Base-by-base conservation (phyloP, 2,329 filamentous ascomycete genomes). In the Incumbomyces lentus region DNA sequence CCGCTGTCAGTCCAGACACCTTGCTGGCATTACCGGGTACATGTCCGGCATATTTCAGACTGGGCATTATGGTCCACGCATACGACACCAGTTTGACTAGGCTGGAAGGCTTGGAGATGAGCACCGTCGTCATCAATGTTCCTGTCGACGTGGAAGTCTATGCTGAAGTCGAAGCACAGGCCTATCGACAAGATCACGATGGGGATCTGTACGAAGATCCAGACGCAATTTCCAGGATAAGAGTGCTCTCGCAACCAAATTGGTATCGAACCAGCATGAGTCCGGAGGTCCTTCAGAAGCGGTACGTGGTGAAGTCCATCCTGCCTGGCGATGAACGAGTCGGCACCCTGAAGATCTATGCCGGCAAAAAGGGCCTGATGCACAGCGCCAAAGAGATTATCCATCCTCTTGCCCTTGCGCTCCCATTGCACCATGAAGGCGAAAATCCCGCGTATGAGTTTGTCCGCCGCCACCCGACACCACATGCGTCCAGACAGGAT, bases 371-470 rank as follows among this genome's bases (percentile, higher is more conserved):
- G 52, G 93, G 93, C 1, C 73, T 98, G 46, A 96, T 96, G 89
- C 92, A 96, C 67, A 93, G 86, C 53, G 90, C 92, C 70, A 92
- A 92, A 64, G 86, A 95, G 62, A 95, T 95, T 46, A 89, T 92
- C 6, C 90, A 98, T 60, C 82, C 89, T 2, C 70, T 98, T 45
- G 89, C 90, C 1, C 82, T 96, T 54, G 81, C 88, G 2, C 68
- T 98, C n/a, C 90, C 92, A 1, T 81, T 98, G 43, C 77, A 87
- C 32, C 92, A 98, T 64, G 83, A 80, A 0, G 92, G 92, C 49
- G 84, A 90, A 57, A 98, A 98, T 60, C 92, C 92, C 2, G 79
- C 86, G 0, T 98, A 95, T 64, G 87, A 95, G 49, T 98, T 96
- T 64, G 75, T 95, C 38, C 84, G 83, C 33, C 80, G 92, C 3